Conservation (phyloP, 257 asterid species). For the Cinchona pubescens region DNA sequence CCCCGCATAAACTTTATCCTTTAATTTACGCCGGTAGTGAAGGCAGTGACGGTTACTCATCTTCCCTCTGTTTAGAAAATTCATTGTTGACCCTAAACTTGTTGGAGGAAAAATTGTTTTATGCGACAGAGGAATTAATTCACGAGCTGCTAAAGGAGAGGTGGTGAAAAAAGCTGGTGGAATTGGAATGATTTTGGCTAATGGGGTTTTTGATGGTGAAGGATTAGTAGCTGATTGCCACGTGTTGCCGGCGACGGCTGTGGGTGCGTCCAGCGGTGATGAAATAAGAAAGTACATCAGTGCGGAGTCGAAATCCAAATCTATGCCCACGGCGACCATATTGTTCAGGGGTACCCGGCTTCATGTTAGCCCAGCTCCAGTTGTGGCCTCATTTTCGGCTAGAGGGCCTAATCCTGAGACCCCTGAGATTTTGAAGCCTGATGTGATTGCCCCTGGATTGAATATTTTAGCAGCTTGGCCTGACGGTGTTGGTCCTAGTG, state of each 20-base stretch:
- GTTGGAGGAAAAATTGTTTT: constrained; percentile 66
- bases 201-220: constrained; percentile 79
- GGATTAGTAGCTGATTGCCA: constrained; percentile 88
- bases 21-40: constrained; percentile 78
- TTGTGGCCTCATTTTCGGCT: constrained; percentile 79
- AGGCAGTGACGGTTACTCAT: constrained; percentile 72
- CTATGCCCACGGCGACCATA: constrained; percentile 54
- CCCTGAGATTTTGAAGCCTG: constrained; percentile 86
- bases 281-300: constrained; percentile 65
- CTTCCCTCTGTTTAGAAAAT: constrained; percentile 75
- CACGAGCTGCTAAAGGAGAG: constrained; percentile 75
- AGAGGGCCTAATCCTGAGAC: constrained; percentile 84
- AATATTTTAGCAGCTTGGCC: constrained; percentile 96
- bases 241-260: constrained; percentile 74
- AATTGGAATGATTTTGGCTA: constrained; percentile 77
- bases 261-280: constrained; percentile 60
- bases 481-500: constrained; percentile 61
- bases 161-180: constrained; percentile 93
- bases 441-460: constrained; percentile 81
- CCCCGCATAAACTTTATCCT: constrained; percentile 54
- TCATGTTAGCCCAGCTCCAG: constrained; percentile 73
- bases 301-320: constrained; percentile 29
- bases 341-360: constrained; percentile 63
- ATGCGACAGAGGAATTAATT: constrained; percentile 78
- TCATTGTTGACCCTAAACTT: constrained; percentile 52